Conservation (phyloP, 345 rosid genomes). For the Clarkia xantiana region DNA sequence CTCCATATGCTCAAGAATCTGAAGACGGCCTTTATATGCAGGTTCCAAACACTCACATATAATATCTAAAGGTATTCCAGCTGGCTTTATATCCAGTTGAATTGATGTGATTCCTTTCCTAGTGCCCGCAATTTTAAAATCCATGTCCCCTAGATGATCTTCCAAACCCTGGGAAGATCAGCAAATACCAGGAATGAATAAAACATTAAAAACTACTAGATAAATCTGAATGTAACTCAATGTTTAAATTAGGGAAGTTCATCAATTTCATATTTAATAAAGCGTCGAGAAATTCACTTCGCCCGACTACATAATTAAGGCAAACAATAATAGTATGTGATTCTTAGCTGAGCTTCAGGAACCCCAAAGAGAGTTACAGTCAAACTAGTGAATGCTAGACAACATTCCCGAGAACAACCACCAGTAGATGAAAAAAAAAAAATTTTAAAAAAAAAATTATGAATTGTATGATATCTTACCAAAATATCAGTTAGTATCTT, state of each 20-base stretch:
- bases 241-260: not conserved
- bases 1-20: constrained; percentile 90
- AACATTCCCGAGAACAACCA: too few species aligned
- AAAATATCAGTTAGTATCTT: constrained; percentile 84
- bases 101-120: constrained; percentile 78
- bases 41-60: constrained; percentile 77
- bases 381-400: too few species aligned
- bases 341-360: not conserved
- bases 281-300: not conserved
- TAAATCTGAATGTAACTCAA: not conserved
- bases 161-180: constrained; percentile 56
- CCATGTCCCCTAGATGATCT: constrained; percentile 99
- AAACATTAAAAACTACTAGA: not conserved
- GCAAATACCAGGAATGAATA: not conserved
- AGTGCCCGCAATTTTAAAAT: constrained; percentile 95
- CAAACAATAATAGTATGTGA: not conserved
- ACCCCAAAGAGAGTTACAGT: too few species aligned
- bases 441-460: constrained; percentile 1
- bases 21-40: constrained; percentile 76
- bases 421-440: not conserved
- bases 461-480: constrained; percentile 32
- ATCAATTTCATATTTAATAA: not conserved
- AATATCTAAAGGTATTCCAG: constrained; percentile 91
- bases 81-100: constrained; percentile 96
- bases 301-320: not conserved